A percentile compares a stretch with the other conserved stretches of the same genome.
These are phyloP conservation scores for Panicum hallii DNA, from an alignment of 202 grass and related monocot genomes.

Conservation along the genomic window DNA sequence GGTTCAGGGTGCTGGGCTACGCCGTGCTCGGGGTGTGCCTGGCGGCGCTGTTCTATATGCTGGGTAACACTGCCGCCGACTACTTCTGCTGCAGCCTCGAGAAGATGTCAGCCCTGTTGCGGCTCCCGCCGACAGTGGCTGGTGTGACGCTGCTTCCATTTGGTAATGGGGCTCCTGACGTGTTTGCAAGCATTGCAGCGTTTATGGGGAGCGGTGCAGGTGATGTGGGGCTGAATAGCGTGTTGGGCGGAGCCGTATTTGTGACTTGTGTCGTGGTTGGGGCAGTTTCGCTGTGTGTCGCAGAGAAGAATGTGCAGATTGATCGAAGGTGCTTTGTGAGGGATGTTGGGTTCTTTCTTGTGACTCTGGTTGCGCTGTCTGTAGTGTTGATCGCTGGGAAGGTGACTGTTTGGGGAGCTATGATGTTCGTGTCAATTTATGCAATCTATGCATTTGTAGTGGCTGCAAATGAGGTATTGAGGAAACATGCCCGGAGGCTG, in stretches of 20 bases:
- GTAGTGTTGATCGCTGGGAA: conserved; percentile 76
- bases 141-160: conserved; percentile 92
- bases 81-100: conserved; percentile 98
- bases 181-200: conserved; percentile 92
- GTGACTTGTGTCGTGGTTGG: conserved; percentile 97
- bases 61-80: conserved; percentile 93
- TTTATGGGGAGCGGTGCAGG: conserved; percentile 80
- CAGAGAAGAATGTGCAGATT: conserved; percentile 96
- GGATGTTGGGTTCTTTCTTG: conserved; percentile 90
- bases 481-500: conserved; percentile 80
- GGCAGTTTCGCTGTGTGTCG: conserved; percentile 70
- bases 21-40: conserved; percentile 73
- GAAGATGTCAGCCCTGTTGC: conserved; percentile 86
- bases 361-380: conserved; percentile 66
- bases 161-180: conserved; percentile 96
- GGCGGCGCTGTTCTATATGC: conserved; percentile 84
- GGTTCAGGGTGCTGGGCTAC: conserved; percentile 71
- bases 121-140: conserved; percentile 83
- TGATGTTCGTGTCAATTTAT: conserved; percentile 87
- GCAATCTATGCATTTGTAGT: conserved; percentile 87
- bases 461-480: conserved; percentile 86
- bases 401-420: conserved; percentile 86
- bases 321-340: conserved; percentile 87
- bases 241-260: conserved; percentile 92
- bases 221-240: conserved; percentile 94